A percentile compares a stretch with the other conserved stretches of the same genome.
Conservation (phyloP, 805 yeast genomes). For the Cyberlindnera petersonii region DNA sequence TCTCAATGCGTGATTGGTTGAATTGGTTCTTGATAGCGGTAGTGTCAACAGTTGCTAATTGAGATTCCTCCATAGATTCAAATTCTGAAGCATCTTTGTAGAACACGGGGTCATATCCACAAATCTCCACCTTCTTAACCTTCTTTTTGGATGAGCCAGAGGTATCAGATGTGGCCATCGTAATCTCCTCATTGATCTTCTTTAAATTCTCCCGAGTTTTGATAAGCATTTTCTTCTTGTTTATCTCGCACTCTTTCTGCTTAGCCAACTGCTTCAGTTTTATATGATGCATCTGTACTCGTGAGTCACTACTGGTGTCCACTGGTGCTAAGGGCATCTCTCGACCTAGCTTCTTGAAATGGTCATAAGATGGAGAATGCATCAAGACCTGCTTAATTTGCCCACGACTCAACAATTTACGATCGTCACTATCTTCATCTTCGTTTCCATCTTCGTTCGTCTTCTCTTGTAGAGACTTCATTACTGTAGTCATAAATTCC, state of each 20-base stretch:
- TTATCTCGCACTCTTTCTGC: constrained; percentile 6
- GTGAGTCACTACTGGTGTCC: constrained; percentile 16
- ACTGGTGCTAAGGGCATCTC: constrained; percentile 42
- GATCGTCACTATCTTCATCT: neutral
- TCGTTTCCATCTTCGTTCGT: neutral
- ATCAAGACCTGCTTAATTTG: constrained; percentile 16
- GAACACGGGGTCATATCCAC: constrained; percentile 45
- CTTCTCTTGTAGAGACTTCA: constrained; percentile 1
- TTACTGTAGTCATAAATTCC: constrained; percentile 18
- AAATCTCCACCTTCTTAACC: constrained; percentile 43
- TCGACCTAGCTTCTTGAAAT: constrained; percentile 32
- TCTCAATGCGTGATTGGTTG: neutral
- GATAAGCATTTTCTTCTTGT: constrained; percentile 20
- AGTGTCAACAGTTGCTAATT: constrained; percentile 19
- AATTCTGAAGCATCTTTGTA: constrained; percentile 7
- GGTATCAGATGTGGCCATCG: neutral
- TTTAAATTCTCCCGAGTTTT: constrained; percentile 26
- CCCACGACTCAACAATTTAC: constrained; percentile 6
- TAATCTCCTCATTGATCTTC: constrained; percentile 24
- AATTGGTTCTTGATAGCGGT: constrained; percentile 7
- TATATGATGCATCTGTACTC: constrained; percentile 6
- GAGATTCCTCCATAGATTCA: constrained; percentile 19
- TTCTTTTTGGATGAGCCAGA: constrained; percentile 16
- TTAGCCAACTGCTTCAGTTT: neutral
- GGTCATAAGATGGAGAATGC: constrained; percentile 9